Conservation (phyloP, 2,329 filamentous ascomycete genomes). For the Grosmannia serpens region DNA sequence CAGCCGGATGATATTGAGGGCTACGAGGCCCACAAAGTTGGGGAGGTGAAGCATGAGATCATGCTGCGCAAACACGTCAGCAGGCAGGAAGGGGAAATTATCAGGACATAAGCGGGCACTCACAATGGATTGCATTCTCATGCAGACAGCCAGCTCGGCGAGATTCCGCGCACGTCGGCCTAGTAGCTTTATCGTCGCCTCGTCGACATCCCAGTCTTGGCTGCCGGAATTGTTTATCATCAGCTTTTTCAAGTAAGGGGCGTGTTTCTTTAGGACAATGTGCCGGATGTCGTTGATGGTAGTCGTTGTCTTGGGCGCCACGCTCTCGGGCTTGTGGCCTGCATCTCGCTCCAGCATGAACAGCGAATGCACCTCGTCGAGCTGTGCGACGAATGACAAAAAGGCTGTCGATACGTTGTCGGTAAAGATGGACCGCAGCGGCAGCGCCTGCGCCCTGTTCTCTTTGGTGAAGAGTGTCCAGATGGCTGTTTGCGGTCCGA, state of each 20-base stretch:
- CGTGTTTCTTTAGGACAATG: slow-evolving; percentile 46
- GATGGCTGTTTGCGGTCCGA: slow-evolving; percentile 48
- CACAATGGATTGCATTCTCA: slow-evolving; percentile 44
- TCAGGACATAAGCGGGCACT: slow-evolving; percentile 16
- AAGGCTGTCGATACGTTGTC: slow-evolving; percentile 49
- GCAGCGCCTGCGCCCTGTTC: slow-evolving; percentile 38
- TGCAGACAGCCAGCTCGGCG: slow-evolving; percentile 43
- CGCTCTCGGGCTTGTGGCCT: slow-evolving; percentile 41
- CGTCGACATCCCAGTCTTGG: slow-evolving; percentile 44
- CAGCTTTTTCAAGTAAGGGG: slow-evolving; percentile 38
- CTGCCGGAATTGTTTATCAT: slow-evolving; percentile 48
- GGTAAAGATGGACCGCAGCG: slow-evolving; percentile 47
- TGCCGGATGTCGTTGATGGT: slow-evolving; percentile 48
- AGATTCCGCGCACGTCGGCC: slow-evolving; percentile 36
- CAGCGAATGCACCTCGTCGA: slow-evolving; percentile 44
- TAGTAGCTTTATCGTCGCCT: slow-evolving; percentile 41
- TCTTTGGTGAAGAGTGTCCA: slow-evolving; percentile 46
- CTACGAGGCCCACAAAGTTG: slow-evolving; percentile 40
- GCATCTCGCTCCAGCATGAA: slow-evolving; percentile 44
- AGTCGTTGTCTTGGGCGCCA: slow-evolving; percentile 36
- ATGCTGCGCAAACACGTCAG: slow-evolving; percentile 30
- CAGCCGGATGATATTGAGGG: slow-evolving; percentile 43
- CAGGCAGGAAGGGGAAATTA: not conserved
- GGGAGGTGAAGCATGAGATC: slow-evolving; percentile 42
- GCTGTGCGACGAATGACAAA: slow-evolving; percentile 38